Conservation (phyloP, 2,329 filamentous ascomycete genomes). For the Epichloe elymi region DNA sequence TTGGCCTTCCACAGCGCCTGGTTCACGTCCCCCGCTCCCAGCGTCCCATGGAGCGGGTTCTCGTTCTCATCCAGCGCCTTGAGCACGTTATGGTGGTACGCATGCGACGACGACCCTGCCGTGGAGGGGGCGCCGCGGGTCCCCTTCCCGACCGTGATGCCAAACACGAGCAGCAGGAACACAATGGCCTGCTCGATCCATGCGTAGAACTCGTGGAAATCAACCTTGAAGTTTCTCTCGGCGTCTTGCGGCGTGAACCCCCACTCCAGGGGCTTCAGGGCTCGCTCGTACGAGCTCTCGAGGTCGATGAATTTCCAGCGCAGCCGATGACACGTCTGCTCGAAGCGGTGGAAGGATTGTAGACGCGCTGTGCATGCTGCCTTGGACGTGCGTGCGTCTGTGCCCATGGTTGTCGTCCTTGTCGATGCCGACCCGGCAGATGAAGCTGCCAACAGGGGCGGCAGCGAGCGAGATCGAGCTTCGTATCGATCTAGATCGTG, state of each 20-base stretch:
- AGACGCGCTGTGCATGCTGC: constrained; percentile 1
- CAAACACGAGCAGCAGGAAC: constrained; percentile 51
- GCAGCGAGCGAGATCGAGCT: constrained; percentile 2
- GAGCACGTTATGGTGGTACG: constrained; percentile 59
- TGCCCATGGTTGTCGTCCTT: not conserved
- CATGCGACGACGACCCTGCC: constrained; percentile 24
- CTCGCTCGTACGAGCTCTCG: constrained; percentile 40
- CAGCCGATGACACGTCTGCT: constrained; percentile 46
- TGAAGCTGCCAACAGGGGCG: not conserved
- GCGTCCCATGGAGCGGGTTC: constrained; percentile 41
- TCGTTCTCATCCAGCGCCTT: constrained; percentile 41
- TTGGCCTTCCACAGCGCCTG: constrained; percentile 52
- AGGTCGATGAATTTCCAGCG: constrained; percentile 52
- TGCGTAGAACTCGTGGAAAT: constrained; percentile 66
- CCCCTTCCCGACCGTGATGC: constrained; percentile 32
- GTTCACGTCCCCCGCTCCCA: constrained; percentile 40
- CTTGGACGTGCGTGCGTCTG: not conserved
- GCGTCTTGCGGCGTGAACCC: constrained; percentile 29
- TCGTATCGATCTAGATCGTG: not conserved
- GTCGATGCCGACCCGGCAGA: not conserved
- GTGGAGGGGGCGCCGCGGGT: not conserved
- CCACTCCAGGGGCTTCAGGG: constrained; percentile 24
- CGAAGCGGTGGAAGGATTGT: constrained; percentile 41
- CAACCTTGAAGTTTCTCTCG: constrained; percentile 62
- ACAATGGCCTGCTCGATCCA: constrained; percentile 59